A percentile compares a stretch with the other conserved stretches of the same genome.
Evolutionary conservation across 441 rosid genomes (phyloP).

Genomic region (Gossypium davidsonii): DNA sequence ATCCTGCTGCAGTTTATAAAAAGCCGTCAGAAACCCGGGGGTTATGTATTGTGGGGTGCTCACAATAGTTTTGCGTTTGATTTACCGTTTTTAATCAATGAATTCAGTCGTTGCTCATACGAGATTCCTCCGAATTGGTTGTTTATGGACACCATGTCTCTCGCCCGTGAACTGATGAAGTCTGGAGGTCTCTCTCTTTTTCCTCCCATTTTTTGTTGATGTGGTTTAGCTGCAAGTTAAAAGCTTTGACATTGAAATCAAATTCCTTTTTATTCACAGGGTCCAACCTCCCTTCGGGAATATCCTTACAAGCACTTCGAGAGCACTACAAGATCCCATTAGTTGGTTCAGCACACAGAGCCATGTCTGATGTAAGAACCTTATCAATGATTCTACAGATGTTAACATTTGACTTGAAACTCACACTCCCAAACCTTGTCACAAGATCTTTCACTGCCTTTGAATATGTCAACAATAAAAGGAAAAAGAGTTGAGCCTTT

Average conservation of each 20-base stretch:
- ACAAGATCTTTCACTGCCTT: slow-evolving; percentile 40
- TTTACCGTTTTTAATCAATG: slow-evolving; percentile 58
- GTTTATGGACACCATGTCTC: slow-evolving; percentile 53
- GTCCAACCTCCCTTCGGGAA: slow-evolving; percentile 26
- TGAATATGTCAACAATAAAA: slow-evolving; percentile 27
- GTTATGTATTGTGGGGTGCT: slow-evolving; percentile 56
- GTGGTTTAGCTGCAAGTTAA: background rate
- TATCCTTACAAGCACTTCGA: slow-evolving; percentile 43
- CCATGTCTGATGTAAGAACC: slow-evolving; percentile 67
- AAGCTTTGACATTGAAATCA: background rate
- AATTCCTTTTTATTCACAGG: slow-evolving; percentile 30
- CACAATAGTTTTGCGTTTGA: slow-evolving; percentile 79
- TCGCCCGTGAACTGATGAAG: slow-evolving; percentile 62
- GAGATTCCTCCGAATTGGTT: slow-evolving; percentile 67
- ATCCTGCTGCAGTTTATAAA: slow-evolving; percentile 49
- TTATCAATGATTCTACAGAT: slow-evolving; percentile 59
- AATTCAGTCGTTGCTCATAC: slow-evolving; percentile 59
- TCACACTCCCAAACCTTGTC: slow-evolving; percentile 45
- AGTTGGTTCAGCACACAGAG: slow-evolving; percentile 72
- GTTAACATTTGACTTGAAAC: slow-evolving; percentile 54
- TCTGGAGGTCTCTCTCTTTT: slow-evolving; percentile 38
- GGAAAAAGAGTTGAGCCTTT: slow-evolving; percentile 45
- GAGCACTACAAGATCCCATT: slow-evolving; percentile 35
- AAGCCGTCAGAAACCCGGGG: slow-evolving; percentile 76
- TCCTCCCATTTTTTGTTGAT: background rate